Percentiles rank a stretch among this genome's conserved stretches.
Evolutionary conservation across 2,329 filamentous ascomycete species (phyloP).

Genomic region (Fusarium nelsonii): DNA sequence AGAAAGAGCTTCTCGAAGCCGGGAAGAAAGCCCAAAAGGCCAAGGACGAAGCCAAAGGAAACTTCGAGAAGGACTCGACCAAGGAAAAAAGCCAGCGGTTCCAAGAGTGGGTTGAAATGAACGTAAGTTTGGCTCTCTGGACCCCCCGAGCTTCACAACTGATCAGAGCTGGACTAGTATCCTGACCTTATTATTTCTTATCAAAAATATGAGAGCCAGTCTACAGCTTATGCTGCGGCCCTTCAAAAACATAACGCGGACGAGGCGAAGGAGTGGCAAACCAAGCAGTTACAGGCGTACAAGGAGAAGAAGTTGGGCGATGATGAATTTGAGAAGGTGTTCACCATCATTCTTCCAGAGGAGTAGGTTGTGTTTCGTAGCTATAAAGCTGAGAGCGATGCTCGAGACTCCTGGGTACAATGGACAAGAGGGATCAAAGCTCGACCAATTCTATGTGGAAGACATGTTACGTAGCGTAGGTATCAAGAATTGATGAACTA

Average conservation of each 20-base stretch:
- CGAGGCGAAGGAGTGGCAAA: neutral
- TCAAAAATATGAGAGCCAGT: neutral
- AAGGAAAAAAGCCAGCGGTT: neutral
- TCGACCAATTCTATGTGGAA: too few species aligned
- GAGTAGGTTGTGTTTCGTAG: neutral
- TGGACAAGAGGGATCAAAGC: too few species aligned
- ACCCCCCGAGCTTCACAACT: accelerated
- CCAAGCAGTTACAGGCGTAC: too few species aligned
- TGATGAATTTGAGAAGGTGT: neutral
- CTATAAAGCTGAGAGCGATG: too few species aligned
- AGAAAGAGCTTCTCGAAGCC: neutral
- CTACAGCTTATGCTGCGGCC: neutral
- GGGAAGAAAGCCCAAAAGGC: neutral
- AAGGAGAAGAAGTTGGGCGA: neutral
- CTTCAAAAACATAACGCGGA: neutral
- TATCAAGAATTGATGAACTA: too few species aligned
- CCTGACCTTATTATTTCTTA: accelerated
- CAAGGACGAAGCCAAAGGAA: neutral
- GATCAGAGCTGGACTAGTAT: neutral
- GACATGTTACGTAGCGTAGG: neutral
- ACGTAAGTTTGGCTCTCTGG: neutral
- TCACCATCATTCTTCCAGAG: neutral
- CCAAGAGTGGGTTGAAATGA: neutral
- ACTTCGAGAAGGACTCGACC: accelerated
- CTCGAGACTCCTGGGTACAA: neutral